These are phyloP conservation scores for Thinopyrum elongatum DNA, from an alignment of 176 grass and related monocot genomes.

Conservation along the genomic window DNA sequence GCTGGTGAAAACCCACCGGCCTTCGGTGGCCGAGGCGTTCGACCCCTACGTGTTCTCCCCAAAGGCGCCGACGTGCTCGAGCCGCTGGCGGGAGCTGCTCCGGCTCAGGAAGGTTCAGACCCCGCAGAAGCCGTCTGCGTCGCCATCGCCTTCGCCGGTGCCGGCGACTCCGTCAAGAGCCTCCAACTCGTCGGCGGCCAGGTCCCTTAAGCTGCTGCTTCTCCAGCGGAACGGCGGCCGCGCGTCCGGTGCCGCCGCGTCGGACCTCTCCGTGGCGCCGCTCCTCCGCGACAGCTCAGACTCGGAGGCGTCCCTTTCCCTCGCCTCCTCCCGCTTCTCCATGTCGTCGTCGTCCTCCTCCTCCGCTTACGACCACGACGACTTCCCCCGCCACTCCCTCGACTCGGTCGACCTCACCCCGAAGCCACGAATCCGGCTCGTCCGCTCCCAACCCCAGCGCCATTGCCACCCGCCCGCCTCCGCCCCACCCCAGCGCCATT, in stretches of 20 bases:
- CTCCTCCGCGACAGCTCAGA: conserved; percentile 66
- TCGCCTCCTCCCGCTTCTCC: conserved; percentile 65
- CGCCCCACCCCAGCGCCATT: neutral
- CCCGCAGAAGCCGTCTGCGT: conserved; percentile 32
- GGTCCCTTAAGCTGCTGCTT: conserved; percentile 66
- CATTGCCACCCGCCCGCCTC: neutral
- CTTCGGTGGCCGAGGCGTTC: neutral
- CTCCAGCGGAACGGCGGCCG: conserved; percentile 58
- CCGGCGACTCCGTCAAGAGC: conserved; percentile 14
- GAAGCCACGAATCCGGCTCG: conserved; percentile 43
- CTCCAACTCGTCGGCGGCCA: conserved; percentile 31
- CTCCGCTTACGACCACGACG: conserved; percentile 58
- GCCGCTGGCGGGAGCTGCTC: conserved; percentile 81
- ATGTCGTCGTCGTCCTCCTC: conserved; percentile 74
- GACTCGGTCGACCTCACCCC: conserved; percentile 57
- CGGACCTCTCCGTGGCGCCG: conserved; percentile 38
- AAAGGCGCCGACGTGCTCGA: conserved; percentile 81
- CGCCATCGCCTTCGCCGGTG: neutral
- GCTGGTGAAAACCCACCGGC: conserved; percentile 34
- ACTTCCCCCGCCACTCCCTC: conserved; percentile 61
- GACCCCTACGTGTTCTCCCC: conserved; percentile 89
- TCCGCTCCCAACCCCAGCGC: conserved; percentile 29
- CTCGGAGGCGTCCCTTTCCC: conserved; percentile 60
- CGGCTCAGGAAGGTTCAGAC: conserved; percentile 54
- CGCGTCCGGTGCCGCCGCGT: neutral